Percentiles rank a stretch among this genome's conserved stretches.
Conservation (phyloP, 352 stramenopile genomes). For the Thalassiosira hispida region DNA sequence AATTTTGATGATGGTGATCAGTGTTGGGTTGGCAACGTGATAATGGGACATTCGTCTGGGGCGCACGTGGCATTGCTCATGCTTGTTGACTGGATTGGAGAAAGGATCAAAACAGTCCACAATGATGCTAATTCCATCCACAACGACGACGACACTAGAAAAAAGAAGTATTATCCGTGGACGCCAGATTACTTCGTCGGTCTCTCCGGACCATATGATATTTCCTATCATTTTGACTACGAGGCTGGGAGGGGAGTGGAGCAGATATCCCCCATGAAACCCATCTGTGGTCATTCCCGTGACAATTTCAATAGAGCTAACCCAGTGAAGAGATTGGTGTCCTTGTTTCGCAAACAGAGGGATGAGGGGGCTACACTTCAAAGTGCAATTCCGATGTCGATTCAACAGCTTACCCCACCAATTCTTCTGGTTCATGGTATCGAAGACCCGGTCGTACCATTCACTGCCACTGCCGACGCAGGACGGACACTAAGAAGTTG, state of each 20-base stretch:
- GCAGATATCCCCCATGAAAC: constrained; percentile 79
- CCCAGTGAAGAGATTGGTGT: constrained; percentile 33
- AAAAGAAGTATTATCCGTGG: constrained; percentile 16
- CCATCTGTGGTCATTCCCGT: constrained; percentile 62
- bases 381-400: not conserved
- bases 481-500: constrained; percentile 56
- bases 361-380: not conserved
- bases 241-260: constrained; percentile 77
- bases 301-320: constrained; percentile 47
- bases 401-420: constrained; percentile 42
- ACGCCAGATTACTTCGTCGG: constrained; percentile 62
- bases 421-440: constrained; percentile 76
- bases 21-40: constrained; percentile 46
- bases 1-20: constrained; percentile 15
- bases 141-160: not conserved
- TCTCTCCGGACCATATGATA: constrained; percentile 78
- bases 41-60: constrained; percentile 76
- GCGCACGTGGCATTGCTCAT: constrained; percentile 74
- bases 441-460: constrained; percentile 78
- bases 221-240: constrained; percentile 83
- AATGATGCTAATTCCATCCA: not conserved
- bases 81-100: constrained; percentile 52
- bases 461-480: constrained; percentile 73
- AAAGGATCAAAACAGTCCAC: constrained; percentile 1
- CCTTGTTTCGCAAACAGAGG: constrained; percentile 15